Evolutionary conservation across 768 basidiomycete genomes (phyloP).

Genomic region (Leccinellum rugosiceps): DNA sequence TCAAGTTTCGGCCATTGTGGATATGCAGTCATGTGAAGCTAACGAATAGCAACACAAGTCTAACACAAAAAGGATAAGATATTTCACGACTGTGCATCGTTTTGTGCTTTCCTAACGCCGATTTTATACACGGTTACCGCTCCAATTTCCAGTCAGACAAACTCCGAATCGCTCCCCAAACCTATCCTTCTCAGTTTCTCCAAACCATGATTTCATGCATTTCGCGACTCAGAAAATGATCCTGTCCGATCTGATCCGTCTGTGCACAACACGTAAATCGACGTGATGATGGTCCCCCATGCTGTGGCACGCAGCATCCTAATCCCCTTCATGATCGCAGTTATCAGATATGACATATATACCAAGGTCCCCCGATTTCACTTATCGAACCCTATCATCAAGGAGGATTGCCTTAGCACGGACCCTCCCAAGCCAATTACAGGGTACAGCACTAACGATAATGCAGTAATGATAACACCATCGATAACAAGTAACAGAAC

Average conservation of each 20-base stretch:
- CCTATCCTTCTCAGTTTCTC: neutral
- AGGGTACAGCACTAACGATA: no score
- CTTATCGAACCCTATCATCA: conserved; percentile 1
- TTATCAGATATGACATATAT: neutral
- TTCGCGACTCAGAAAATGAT: neutral
- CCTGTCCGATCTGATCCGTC: neutral
- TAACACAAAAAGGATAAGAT: neutral
- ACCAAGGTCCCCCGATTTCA: neutral
- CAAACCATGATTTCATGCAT: neutral
- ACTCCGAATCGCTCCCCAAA: neutral
- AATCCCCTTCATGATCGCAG: neutral
- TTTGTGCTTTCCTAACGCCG: no score
- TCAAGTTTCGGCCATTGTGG: no score
- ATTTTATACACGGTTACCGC: no score
- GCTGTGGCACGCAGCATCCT: neutral
- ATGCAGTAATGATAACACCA: no score
- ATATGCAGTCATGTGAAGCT: neutral
- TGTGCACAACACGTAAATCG: no score
- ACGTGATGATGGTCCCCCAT: neutral
- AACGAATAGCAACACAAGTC: no score
- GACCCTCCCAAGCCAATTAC: no score
- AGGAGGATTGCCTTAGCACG: neutral
- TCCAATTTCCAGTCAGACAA: neutral
- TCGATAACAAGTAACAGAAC: neutral
- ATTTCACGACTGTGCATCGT: neutral